phyloP scores from a whole-genome alignment of 805 yeast species.

The Lipomyces orientalis region DNA sequence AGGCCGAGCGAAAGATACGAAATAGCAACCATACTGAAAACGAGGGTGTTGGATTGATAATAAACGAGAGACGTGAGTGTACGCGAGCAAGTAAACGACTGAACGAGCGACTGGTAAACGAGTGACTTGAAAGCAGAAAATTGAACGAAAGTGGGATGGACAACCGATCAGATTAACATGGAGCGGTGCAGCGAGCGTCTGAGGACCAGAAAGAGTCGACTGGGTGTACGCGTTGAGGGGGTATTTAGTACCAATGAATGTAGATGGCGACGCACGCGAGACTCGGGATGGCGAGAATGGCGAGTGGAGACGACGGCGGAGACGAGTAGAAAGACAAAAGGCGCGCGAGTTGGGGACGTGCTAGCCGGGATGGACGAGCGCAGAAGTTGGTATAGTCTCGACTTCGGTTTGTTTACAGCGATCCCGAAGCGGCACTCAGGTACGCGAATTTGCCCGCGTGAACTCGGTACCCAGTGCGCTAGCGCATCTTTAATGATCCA shows the following conservation, averaged over 20 bases:
- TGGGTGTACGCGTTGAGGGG: background rate
- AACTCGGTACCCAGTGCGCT: background rate
- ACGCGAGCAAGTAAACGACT: background rate
- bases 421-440: background rate
- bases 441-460: background rate
- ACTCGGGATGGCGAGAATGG: background rate
- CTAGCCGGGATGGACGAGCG: background rate
- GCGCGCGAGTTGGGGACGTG: background rate
- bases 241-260: background rate
- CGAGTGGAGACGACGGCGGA: background rate
- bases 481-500: background rate
- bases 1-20: conserved; percentile 22
- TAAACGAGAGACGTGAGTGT: background rate
- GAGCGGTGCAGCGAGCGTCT: conserved; percentile 8
- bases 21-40: conserved; percentile 12
- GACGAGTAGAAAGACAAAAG: background rate
- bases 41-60: conserved; percentile 5
- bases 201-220: conserved; percentile 8
- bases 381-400: too few relatives aligned
- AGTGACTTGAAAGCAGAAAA: conserved; percentile 1
- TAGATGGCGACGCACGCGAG: background rate
- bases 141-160: background rate
- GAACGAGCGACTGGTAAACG: conserved; percentile 3
- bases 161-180: conserved; percentile 1
- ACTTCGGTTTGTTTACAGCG: background rate